Base-by-base conservation (phyloP, 2,329 filamentous ascomycete species). In the Ophiostoma sp. region DNA sequence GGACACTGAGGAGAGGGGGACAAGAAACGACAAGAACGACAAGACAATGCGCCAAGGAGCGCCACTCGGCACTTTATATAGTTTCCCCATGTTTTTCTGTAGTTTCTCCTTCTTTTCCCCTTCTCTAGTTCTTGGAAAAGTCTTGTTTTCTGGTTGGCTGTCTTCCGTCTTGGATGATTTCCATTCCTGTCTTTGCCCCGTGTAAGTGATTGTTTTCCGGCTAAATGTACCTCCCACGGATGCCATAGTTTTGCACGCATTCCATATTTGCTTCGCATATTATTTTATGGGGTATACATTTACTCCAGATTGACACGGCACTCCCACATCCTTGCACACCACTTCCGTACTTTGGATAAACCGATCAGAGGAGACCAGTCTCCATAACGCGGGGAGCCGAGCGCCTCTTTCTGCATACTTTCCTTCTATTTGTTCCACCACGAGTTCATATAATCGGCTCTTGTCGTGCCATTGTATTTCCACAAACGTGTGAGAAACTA, bases 321-420 rank as follows among this genome's bases (percentile, higher is more conserved):
- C 11, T 33, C 36, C 1, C 19, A 36, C 2, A 17, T 19, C 12
- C 11, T 25, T 7, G 39, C 7, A 2, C 39, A 45, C 11, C 22
- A 22, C 66, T 57, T 70, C 52, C 69, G 69, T 70, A 61, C 50
- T 61, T 61, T 70, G 69, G 69, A 61, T 61, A 70, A 70, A 70
- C 33, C 69, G 33, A 61, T 28, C 52, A 19, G 69, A 42, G 39
- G 25, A 68, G 9, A 19, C 39, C n/a, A 45, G n/a, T 66, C 22
- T 66, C 39, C 63, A 39, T 11, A 68, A 48, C 42, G 63, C 63
- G 63, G 64, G 42, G 64, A 48, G 42, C 64, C 42, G 64, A 52
- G 45, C 42, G 45, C 64, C 64, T 33, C 39, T 12, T 17, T 59
- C 19, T 39, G 19, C n/a, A 9, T 11, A 12, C 31, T 28, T 48